phyloP scores from a whole-genome alignment of 345 rosid species.

The Acer saccharum region DNA sequence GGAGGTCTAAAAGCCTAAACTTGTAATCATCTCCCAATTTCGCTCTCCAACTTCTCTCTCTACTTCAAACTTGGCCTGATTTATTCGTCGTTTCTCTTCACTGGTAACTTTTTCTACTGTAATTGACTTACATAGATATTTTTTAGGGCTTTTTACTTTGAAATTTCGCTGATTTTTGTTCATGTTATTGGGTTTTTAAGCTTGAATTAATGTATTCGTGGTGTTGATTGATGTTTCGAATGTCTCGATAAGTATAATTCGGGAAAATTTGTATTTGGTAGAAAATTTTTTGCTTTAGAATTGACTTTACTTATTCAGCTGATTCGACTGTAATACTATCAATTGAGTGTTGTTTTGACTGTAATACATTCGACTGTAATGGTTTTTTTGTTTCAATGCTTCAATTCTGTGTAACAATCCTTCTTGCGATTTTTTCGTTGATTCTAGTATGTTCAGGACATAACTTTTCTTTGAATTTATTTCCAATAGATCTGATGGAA shows the following conservation, averaged over 20 bases:
- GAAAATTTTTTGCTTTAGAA: not conserved
- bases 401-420: not conserved
- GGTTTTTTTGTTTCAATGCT: not conserved
- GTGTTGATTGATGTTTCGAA: conserved; percentile 1
- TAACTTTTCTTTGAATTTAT: conserved; percentile 25
- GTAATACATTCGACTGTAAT: not conserved
- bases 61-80: conserved; percentile 45
- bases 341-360: conserved; percentile 24
- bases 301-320: too few species aligned
- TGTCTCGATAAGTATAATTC: not conserved
- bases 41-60: conserved; percentile 29
- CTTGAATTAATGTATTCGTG: not conserved
- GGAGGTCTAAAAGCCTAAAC: too few species aligned
- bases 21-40: not conserved
- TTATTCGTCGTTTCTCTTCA: conserved; percentile 38
- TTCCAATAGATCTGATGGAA: conserved; percentile 45
- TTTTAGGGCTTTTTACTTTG: not conserved
- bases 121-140: not conserved
- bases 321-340: too few species aligned
- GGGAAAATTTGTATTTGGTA: not conserved
- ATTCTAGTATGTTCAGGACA: not conserved
- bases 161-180: not conserved
- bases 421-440: not conserved
- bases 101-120: conserved; percentile 29
- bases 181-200: not conserved